Evolutionary conservation across 371 early-diverging fungal species (phyloP).

Genomic region (Zychaea mexicana): DNA sequence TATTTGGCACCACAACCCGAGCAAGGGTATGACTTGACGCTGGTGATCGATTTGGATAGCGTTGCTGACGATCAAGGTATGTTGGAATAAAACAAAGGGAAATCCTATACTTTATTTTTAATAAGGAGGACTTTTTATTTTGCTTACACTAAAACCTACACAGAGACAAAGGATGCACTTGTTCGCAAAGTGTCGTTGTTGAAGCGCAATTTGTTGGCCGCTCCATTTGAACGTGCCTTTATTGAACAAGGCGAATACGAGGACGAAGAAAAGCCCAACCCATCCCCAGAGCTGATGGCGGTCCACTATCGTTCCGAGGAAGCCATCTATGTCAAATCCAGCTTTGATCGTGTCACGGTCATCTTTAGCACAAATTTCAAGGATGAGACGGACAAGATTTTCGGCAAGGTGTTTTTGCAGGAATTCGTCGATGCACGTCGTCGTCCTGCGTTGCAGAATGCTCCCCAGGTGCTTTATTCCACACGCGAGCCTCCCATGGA

Average conservation of each 20-base stretch:
- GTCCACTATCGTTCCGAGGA: conserved; percentile 93
- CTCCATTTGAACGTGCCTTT: conserved; percentile 93
- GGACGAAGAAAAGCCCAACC: conserved; percentile 62
- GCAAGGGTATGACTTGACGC: conserved; percentile 82
- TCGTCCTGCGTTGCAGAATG: conserved; percentile 86
- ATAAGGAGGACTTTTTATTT: background rate
- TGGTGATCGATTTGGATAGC: conserved; percentile 80
- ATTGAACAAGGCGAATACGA: conserved; percentile 78
- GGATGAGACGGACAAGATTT: conserved; percentile 94
- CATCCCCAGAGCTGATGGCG: conserved; percentile 76
- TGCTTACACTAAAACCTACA: background rate
- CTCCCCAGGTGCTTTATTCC: conserved; percentile 94
- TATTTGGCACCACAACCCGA: conserved; percentile 67
- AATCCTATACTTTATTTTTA: too few relatives aligned
- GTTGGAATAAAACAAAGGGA: background rate
- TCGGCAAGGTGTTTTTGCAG: conserved; percentile 97
- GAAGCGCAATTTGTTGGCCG: conserved; percentile 92
- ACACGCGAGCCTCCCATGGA: conserved; percentile 94
- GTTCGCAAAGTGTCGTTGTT: conserved; percentile 82
- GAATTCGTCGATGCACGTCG: conserved; percentile 98
- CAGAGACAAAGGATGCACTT: conserved; percentile 63
- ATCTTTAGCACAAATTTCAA: conserved; percentile 96
- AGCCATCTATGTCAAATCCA: conserved; percentile 89
- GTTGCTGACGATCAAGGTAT: conserved; percentile 74
- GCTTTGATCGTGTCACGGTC: conserved; percentile 93